Conservation (phyloP, 2,329 filamentous ascomycete genomes). For the Cercospora beticola region DNA sequence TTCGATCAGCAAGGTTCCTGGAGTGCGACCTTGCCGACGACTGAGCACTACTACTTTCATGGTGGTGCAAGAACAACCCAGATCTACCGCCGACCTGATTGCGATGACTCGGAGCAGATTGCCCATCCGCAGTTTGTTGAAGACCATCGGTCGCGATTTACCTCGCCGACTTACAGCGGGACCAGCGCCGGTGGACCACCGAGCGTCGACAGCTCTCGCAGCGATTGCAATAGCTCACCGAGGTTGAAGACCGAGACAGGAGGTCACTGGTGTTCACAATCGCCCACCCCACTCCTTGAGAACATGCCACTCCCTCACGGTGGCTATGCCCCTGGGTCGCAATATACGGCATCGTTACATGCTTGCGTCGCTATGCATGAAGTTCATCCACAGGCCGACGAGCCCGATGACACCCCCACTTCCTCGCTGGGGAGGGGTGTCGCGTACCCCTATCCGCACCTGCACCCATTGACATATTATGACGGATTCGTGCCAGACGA, state of each 20-base stretch:
- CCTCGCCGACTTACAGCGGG: constrained; percentile 15
- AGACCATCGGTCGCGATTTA: not conserved
- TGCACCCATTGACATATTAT: too few relatives aligned
- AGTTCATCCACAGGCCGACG: constrained; percentile 28
- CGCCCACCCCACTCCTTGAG: not conserved
- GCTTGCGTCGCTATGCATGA: constrained; percentile 29
- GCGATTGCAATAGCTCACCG: constrained; percentile 12
- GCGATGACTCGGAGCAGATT: not conserved
- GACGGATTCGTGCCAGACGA: too few relatives aligned
- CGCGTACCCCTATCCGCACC: too few relatives aligned
- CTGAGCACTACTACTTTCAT: not conserved
- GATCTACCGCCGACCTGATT: not conserved
- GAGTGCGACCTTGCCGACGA: not conserved
- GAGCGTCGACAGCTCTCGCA: constrained; percentile 9
- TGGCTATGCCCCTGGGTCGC: not conserved
- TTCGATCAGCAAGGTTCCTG: not conserved
- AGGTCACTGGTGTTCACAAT: not conserved
- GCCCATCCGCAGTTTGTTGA: not conserved
- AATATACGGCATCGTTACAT: not conserved
- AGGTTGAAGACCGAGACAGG: constrained; percentile 1
- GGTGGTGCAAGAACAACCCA: not conserved
- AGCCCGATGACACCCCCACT: constrained; percentile 15
- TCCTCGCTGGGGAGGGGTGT: too few relatives aligned
- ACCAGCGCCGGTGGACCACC: constrained; percentile 12
- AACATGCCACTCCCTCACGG: constrained; percentile 3